phyloP scores from a whole-genome alignment of 2,329 filamentous ascomycete species.

The Aureobasidium pullulans region DNA sequence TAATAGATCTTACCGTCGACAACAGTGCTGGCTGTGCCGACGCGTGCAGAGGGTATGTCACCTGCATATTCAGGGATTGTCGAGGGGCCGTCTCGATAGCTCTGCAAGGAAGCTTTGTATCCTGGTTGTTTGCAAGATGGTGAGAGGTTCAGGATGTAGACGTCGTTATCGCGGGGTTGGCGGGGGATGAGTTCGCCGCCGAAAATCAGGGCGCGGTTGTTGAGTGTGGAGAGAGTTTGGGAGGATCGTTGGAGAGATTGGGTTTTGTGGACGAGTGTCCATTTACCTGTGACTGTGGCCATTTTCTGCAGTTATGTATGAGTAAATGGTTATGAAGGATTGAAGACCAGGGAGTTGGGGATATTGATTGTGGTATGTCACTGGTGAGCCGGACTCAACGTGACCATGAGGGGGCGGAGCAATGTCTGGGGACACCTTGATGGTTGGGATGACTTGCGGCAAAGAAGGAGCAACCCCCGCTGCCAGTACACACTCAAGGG shows the following conservation, averaged over 20 bases:
- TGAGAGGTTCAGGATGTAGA: slow-evolving; percentile 50
- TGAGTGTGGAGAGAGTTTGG: slow-evolving; percentile 53
- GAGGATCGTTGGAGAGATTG: slow-evolving; percentile 61
- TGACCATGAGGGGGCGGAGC: no score
- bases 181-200: slow-evolving; percentile 65
- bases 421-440: background rate
- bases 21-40: slow-evolving; percentile 64
- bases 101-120: background rate
- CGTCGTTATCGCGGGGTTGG: slow-evolving; percentile 63
- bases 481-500: background rate
- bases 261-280: slow-evolving; percentile 29
- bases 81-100: background rate
- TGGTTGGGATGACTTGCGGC: background rate
- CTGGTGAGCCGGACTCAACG: background rate
- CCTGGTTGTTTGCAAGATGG: background rate
- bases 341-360: no score
- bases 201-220: slow-evolving; percentile 59
- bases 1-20: slow-evolving; percentile 67
- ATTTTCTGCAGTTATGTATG: background rate
- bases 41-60: slow-evolving; percentile 49
- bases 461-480: background rate
- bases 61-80: slow-evolving; percentile 35
- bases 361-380: background rate
- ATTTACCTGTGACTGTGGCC: slow-evolving; percentile 24
- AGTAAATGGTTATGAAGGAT: no score